Evolutionary conservation across 495 filamentous ascomycete genomes (phyloP), one percentile per base, ranked within the genome.

Genomic region (Cudoniella acicularis): DNA sequence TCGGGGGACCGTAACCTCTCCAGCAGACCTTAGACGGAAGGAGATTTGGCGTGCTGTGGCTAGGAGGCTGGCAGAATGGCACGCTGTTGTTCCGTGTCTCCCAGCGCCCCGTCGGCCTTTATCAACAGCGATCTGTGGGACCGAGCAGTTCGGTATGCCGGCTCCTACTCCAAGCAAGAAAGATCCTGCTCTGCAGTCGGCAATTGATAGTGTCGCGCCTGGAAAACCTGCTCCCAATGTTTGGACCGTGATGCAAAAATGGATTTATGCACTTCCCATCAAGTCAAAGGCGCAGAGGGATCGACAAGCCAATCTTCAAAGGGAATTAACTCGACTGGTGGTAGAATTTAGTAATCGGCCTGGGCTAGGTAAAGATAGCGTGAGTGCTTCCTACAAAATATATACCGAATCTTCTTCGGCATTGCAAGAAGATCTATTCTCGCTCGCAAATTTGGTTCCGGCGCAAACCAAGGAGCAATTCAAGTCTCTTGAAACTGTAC

Each of bases 171-270:
- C 57, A 10, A 66, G 55, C 30, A 66, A 36, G 30, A 62, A 70
- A 45, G 73, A 80, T 68, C 69, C 61, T n/a, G 73, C 64, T 25
- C 61, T 59, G 53, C 67, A 68, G 64, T 68, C n/a, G n/a, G 70
- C 72, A 3, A 77, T 87, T 52, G 73, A 82, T 40, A 68, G 76
- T 55, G 79, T 85, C 52, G 80, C 82, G 20, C 84, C 85, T 9
- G 76, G 80, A 2, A 87, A 85, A 62, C 79, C 82, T 2, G 76
- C 82, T 10, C 87, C 91, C 11, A 96, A 93, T 67, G 76, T 95
- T 27, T 99, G 95, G 95, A 89, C 87, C 9, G 88, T 95, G 26
- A 86, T 96, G 77, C 91, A 96, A 72, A 94, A 91, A 74, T 99
- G 94, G 94, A 89, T 98, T 46, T 77, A 83, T 63, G 94, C 92